Evolutionary conservation across 257 asterid genomes (phyloP).

Genomic region (Solanum ossicruentum): DNA sequence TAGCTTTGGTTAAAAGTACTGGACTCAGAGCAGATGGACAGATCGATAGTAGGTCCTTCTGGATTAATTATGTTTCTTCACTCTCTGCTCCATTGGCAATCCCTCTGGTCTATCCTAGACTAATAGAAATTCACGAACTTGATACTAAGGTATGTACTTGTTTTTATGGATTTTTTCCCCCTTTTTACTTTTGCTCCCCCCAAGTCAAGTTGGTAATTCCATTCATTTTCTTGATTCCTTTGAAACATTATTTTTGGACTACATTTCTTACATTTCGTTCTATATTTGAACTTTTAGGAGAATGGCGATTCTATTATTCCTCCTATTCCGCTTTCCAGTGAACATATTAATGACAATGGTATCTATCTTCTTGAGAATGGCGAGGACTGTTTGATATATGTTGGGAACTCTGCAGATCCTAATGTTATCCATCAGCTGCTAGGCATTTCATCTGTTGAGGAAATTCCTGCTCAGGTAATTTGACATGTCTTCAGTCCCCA

Average conservation of each 20-base stretch:
- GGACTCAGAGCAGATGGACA: slow-evolving; percentile 86
- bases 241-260: background rate
- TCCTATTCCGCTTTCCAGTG: slow-evolving; percentile 75
- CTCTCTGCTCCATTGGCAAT: slow-evolving; percentile 77
- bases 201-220: background rate
- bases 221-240: background rate
- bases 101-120: slow-evolving; percentile 89
- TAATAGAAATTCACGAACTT: slow-evolving; percentile 82
- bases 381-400: slow-evolving; percentile 77
- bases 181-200: background rate
- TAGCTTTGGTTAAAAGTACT: slow-evolving; percentile 78
- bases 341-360: slow-evolving; percentile 65
- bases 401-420: slow-evolving; percentile 58
- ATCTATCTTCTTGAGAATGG: slow-evolving; percentile 96
- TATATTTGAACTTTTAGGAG: slow-evolving; percentile 41
- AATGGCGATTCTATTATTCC: slow-evolving; percentile 54
- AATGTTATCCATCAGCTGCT: slow-evolving; percentile 49
- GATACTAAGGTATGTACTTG: slow-evolving; percentile 42
- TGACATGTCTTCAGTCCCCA: background rate
- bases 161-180: background rate
- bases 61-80: slow-evolving; percentile 77
- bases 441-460: slow-evolving; percentile 73
- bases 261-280: background rate
- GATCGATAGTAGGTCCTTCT: slow-evolving; percentile 78
- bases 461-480: slow-evolving; percentile 67